Conservation (phyloP, 768 basidiomycete species). For the Nidularia pulvinata region DNA sequence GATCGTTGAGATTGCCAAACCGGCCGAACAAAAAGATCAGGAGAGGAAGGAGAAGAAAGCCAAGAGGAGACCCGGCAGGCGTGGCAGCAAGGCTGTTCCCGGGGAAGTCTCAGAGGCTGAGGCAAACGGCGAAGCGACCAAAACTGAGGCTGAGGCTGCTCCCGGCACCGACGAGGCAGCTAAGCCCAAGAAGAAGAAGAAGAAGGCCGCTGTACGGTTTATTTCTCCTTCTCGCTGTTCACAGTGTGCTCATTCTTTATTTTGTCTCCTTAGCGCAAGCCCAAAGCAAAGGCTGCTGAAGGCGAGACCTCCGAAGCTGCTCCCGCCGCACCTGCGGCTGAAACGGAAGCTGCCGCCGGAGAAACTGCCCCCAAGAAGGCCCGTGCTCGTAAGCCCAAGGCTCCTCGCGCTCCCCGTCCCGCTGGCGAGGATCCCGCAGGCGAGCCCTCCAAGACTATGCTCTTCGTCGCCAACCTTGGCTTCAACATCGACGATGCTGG, state of each 20-base stretch:
- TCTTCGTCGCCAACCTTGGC: slow-evolving; percentile 98
- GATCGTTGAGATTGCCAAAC: slow-evolving; percentile 93
- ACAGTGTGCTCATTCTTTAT: slow-evolving; percentile 11
- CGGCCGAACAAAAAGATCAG: slow-evolving; percentile 83
- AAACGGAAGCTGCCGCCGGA: slow-evolving; percentile 32
- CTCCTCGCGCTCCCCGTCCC: slow-evolving; percentile 62
- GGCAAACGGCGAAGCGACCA: slow-evolving; percentile 74
- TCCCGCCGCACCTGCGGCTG: slow-evolving; percentile 31
- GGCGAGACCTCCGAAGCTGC: slow-evolving; percentile 28
- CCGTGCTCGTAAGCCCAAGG: slow-evolving; percentile 56
- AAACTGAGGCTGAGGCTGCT: slow-evolving; percentile 50
- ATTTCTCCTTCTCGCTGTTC: slow-evolving; percentile 6
- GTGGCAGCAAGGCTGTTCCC: slow-evolving; percentile 83
- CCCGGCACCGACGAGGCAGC: slow-evolving; percentile 65
- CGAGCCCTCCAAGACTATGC: slow-evolving; percentile 85
- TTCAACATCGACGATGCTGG: slow-evolving; percentile 90
- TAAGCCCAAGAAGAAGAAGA: slow-evolving; percentile 88
- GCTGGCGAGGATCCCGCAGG: slow-evolving; percentile 84
- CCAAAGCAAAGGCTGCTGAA: slow-evolving; percentile 31
- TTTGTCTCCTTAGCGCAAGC: slow-evolving; percentile 48
- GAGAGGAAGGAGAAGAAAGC: slow-evolving; percentile 78
- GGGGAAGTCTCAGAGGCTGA: slow-evolving; percentile 92
- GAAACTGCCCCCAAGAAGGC: slow-evolving; percentile 45
- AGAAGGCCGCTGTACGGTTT: slow-evolving; percentile 61
- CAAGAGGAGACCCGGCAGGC: slow-evolving; percentile 83